Conservation (phyloP, 176 grass and related monocot species). For the Eragrostis curvula region DNA sequence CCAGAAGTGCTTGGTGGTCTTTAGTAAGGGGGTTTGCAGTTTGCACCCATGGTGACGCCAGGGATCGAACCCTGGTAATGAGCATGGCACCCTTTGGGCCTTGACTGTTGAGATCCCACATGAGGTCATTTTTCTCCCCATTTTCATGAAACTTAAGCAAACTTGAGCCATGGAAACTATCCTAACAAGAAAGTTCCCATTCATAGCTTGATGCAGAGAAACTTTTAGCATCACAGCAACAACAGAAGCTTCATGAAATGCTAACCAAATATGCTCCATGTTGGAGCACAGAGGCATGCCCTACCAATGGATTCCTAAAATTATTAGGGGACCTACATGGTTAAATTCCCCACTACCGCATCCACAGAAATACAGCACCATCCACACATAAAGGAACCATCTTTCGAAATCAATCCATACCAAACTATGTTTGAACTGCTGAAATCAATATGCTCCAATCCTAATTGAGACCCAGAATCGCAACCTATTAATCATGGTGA, state of each 20-base stretch:
- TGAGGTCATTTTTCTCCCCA: background rate
- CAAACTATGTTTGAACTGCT: background rate
- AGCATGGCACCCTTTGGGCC: too few relatives aligned
- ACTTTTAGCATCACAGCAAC: background rate
- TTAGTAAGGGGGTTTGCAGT: background rate
- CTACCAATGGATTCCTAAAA: background rate
- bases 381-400: background rate
- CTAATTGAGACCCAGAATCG: background rate
- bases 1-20: background rate
- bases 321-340: background rate
- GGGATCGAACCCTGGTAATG: too few relatives aligned
- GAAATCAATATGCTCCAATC: background rate
- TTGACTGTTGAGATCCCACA: too few relatives aligned
- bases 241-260: background rate
- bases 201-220: too few relatives aligned
- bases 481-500: background rate
- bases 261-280: background rate
- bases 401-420: background rate
- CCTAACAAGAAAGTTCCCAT: background rate
- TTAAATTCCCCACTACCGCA: background rate
- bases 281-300: background rate
- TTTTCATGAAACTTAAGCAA: background rate
- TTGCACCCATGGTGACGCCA: too few relatives aligned
- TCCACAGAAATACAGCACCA: background rate
- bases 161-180: background rate